A percentile compares a stretch with the other conserved stretches of the same genome.
phyloP scores from a whole-genome alignment of 2,329 filamentous ascomycete genomes.

The Stagonosporopsis rhizophila region DNA sequence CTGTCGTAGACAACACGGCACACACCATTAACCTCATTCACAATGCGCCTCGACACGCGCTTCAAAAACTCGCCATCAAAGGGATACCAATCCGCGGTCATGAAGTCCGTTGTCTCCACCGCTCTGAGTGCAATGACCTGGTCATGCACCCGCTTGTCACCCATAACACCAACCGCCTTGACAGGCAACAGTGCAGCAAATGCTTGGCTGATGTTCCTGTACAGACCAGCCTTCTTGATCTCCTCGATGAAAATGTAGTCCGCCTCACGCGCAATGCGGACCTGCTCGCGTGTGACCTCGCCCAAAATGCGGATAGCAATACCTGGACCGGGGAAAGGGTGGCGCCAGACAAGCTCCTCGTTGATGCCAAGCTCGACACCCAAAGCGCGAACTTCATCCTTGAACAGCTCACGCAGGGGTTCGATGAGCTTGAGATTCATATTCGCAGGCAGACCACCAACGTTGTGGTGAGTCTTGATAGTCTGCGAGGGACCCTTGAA shows the following conservation, averaged over 20 bases:
- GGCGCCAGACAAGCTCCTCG: slow-evolving; percentile 77
- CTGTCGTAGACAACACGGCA: slow-evolving; percentile 74
- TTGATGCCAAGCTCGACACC: slow-evolving; percentile 74
- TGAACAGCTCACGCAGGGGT: slow-evolving; percentile 80
- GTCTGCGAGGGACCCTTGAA: slow-evolving; percentile 76
- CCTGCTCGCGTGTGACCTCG: slow-evolving; percentile 79
- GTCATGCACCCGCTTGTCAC: slow-evolving; percentile 72
- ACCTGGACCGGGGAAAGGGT: slow-evolving; percentile 78
- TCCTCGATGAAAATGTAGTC: slow-evolving; percentile 80
- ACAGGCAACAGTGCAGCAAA: slow-evolving; percentile 72
- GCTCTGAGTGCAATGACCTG: slow-evolving; percentile 68
- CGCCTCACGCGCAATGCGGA: slow-evolving; percentile 79
- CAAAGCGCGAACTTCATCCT: slow-evolving; percentile 78
- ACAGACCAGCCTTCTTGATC: slow-evolving; percentile 75
- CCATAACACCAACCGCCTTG: slow-evolving; percentile 71
- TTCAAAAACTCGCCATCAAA: slow-evolving; percentile 72
- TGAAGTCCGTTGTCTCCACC: slow-evolving; percentile 72
- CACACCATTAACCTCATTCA: slow-evolving; percentile 78
- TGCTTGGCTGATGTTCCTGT: slow-evolving; percentile 73
- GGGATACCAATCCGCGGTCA: slow-evolving; percentile 75
- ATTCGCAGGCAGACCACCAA: slow-evolving; percentile 70
- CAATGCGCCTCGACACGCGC: slow-evolving; percentile 70
- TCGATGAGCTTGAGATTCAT: slow-evolving; percentile 77
- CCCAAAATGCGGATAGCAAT: slow-evolving; percentile 83
- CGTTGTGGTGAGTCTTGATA: slow-evolving; percentile 78